phyloP scores from a whole-genome alignment of 805 yeast species.

The Candida jianshihensis region DNA sequence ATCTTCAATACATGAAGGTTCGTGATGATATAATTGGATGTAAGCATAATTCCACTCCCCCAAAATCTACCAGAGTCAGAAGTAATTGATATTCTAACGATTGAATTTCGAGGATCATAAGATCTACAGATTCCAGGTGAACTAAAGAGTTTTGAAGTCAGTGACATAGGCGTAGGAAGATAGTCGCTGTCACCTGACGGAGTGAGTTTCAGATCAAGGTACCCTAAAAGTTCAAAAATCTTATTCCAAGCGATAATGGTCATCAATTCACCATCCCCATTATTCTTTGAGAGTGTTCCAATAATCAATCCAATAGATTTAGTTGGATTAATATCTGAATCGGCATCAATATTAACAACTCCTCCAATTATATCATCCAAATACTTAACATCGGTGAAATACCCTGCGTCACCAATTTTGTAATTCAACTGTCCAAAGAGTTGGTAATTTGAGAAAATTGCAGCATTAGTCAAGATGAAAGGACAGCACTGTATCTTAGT shows the following conservation, averaged over 20 bases:
- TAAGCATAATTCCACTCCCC: conserved; percentile 23
- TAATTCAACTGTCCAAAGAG: conserved; percentile 16
- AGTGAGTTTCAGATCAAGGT: conserved; percentile 4
- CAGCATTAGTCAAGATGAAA: conserved; percentile 23
- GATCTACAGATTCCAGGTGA: neutral
- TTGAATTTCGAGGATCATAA: conserved; percentile 14
- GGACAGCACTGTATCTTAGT: conserved; percentile 20
- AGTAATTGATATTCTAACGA: conserved; percentile 18
- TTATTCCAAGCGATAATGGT: conserved; percentile 20
- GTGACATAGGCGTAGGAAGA: neutral
- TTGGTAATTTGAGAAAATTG: conserved; percentile 19
- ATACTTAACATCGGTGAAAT: conserved; percentile 19
- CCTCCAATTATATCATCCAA: conserved; percentile 23
- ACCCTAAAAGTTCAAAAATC: conserved; percentile 10
- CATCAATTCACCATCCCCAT: conserved; percentile 24
- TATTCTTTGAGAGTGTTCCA: conserved; percentile 17
- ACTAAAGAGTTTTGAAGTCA: neutral
- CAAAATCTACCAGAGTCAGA: conserved; percentile 16
- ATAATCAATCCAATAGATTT: conserved; percentile 20
- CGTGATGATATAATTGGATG: conserved; percentile 14
- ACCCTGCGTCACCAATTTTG: conserved; percentile 11
- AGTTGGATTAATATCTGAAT: neutral
- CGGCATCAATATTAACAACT: conserved; percentile 8
- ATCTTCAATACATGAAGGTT: conserved; percentile 21
- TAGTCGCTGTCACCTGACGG: neutral